phyloP scores from a whole-genome alignment of 1,284 basidiomycete genomes.

The Sporisorium scitamineum region DNA sequence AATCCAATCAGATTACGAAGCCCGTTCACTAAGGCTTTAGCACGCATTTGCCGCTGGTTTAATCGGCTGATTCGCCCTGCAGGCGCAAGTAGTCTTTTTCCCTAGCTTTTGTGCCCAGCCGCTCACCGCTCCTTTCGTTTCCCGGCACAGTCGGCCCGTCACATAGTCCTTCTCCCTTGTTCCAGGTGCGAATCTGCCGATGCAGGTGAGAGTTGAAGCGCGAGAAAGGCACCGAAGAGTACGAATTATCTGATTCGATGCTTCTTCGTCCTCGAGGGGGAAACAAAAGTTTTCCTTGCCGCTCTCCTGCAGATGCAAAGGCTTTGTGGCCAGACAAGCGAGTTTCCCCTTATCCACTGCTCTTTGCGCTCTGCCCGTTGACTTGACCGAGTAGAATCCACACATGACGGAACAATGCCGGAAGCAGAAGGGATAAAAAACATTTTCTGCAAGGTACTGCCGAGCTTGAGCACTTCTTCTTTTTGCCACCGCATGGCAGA shows the following conservation, averaged over 20 bases:
- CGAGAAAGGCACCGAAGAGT: not conserved
- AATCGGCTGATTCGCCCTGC: not conserved
- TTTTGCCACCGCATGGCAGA: not conserved
- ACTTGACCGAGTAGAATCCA: no score
- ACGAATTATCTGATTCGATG: not conserved
- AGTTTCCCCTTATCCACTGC: not conserved
- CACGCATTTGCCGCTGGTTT: not conserved
- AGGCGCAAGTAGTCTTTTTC: no score
- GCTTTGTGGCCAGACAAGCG: not conserved
- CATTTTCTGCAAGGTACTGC: conserved; percentile 9
- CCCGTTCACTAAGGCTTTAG: not conserved
- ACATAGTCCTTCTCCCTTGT: not conserved
- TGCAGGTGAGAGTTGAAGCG: not conserved
- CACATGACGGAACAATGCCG: not conserved
- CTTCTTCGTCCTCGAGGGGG: not conserved
- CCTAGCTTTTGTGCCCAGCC: no score
- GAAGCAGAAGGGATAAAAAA: not conserved
- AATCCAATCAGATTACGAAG: not conserved
- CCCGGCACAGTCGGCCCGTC: no score
- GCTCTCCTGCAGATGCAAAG: not conserved
- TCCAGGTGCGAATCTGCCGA: no score
- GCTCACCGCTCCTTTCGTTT: no score
- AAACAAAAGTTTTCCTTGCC: not conserved
- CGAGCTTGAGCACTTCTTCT: not conserved
- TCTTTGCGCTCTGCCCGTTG: no score